A percentile compares a stretch with the other conserved stretches of the same genome.
Conservation (phyloP, 164 flowering plant genomes). For the Echeveria elegans region DNA sequence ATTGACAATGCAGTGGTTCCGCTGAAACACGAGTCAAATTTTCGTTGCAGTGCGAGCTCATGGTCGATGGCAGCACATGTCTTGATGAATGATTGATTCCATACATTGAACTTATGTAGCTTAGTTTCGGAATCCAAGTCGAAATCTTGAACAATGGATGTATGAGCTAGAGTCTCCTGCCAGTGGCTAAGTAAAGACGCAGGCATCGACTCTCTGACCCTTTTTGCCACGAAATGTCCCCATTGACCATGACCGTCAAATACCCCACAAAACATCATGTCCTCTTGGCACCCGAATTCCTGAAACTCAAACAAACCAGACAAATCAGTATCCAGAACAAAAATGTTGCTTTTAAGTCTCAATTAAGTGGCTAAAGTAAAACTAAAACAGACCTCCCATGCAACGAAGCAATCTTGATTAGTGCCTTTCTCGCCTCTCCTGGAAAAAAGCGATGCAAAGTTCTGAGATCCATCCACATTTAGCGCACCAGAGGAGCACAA, state of each 20-base stretch:
- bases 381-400: conserved; percentile 72
- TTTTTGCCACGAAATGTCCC: conserved; percentile 80
- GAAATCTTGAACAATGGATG: conserved; percentile 25
- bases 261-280: conserved; percentile 78
- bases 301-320: conserved; percentile 15
- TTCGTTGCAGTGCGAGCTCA: not conserved
- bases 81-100: not conserved
- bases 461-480: conserved; percentile 44
- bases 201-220: conserved; percentile 59
- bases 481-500: conserved; percentile 49
- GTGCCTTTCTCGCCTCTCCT: conserved; percentile 72
- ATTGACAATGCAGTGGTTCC: conserved; percentile 79
- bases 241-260: conserved; percentile 95
- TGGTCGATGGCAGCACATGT: not conserved
- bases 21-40: conserved; percentile 41
- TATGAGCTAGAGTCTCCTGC: conserved; percentile 56
- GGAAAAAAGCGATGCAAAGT: conserved; percentile 52
- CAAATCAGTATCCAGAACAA: not conserved
- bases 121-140: conserved; percentile 30
- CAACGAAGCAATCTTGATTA: conserved; percentile 81
- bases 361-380: no score
- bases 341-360: not conserved
- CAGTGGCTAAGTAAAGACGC: conserved; percentile 52
- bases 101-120: conserved; percentile 6
- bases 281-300: conserved; percentile 84